These are phyloP conservation scores for Lepiota brunneoincarnata DNA, from an alignment of 768 basidiomycete species.

Conservation along the genomic window DNA sequence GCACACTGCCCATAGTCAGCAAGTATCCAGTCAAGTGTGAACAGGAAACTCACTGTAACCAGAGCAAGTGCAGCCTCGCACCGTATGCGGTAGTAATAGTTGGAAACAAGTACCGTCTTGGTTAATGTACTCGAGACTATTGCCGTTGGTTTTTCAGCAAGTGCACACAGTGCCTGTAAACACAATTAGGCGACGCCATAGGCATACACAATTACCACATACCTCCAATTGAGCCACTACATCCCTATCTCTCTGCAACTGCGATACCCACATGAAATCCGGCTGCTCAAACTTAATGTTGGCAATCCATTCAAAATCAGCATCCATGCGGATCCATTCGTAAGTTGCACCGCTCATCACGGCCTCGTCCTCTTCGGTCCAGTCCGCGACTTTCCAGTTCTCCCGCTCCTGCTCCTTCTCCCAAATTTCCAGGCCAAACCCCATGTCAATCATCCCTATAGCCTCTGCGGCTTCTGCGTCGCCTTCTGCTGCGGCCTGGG, in stretches of 20 bases:
- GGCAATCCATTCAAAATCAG: conserved; percentile 99
- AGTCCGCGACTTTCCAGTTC: conserved; percentile 96
- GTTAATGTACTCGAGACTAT: conserved; percentile 91
- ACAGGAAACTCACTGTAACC: conserved; percentile 57
- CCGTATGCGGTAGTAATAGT: conserved; percentile 94
- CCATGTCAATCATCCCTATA: conserved; percentile 92
- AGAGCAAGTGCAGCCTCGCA: conserved; percentile 91
- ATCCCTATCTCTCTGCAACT: conserved; percentile 92
- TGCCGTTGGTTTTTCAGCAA: conserved; percentile 76
- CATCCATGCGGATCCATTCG: conserved; percentile 99
- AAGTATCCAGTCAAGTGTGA: conserved; percentile 8
- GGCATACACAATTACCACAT: conserved; percentile 22
- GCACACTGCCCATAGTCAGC: conserved; percentile 59
- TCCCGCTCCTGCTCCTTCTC: conserved; percentile 92
- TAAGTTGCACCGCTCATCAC: conserved; percentile 94
- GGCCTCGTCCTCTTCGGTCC: conserved; percentile 96
- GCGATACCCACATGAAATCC: conserved; percentile 98
- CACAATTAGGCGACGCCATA: not conserved
- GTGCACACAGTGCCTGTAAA: conserved; percentile 81
- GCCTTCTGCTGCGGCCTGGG: conserved; percentile 89
- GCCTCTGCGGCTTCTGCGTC: conserved; percentile 91
- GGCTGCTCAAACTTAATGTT: conserved; percentile 89
- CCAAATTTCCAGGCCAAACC: conserved; percentile 93
- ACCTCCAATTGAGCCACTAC: conserved; percentile 98
- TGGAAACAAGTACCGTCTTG: conserved; percentile 89